Percentiles rank a stretch among this genome's conserved stretches.
Evolutionary conservation across 164 flowering plant genomes (phyloP).

Genomic region (Dillenia turbinata): DNA sequence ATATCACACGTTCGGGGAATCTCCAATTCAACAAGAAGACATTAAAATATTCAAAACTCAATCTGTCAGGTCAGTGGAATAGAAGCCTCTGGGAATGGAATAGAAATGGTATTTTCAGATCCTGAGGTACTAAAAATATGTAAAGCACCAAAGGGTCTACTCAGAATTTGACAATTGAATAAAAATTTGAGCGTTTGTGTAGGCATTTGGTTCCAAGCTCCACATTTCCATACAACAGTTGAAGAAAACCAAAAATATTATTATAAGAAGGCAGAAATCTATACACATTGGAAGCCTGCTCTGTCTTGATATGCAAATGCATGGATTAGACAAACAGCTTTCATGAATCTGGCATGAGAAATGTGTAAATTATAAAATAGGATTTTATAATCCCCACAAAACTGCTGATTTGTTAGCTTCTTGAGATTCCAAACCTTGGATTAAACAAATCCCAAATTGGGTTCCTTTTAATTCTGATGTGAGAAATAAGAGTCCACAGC

Average conservation of each 20-base stretch:
- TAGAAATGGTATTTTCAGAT: constrained; percentile 67
- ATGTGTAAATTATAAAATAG: constrained; percentile 10
- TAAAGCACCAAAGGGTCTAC: constrained; percentile 5
- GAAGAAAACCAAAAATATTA: constrained; percentile 20
- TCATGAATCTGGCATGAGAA: constrained; percentile 20
- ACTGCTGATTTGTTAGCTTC: constrained; percentile 41
- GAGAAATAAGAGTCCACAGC: constrained; percentile 25
- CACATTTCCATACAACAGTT: constrained; percentile 14
- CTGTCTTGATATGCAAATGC: constrained; percentile 35
- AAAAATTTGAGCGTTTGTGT: constrained; percentile 32
- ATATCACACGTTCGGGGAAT: constrained; percentile 5
- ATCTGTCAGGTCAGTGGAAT: constrained; percentile 74
- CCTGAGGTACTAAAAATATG: constrained; percentile 32
- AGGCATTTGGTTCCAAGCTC: constrained; percentile 37
- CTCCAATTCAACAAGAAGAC: constrained; percentile 3
- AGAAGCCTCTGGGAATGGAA: constrained; percentile 72
- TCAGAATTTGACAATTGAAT: constrained; percentile 29
- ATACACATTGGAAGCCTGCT: constrained; percentile 29
- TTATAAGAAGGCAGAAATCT: constrained; percentile 9
- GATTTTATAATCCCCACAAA: constrained; percentile 40
- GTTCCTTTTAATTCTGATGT: constrained; percentile 13
- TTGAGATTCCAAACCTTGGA: constrained; percentile 60
- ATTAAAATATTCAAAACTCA: constrained; percentile 3
- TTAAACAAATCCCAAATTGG: constrained; percentile 22
- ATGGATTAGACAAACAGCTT: constrained; percentile 8